Evolutionary conservation across 179 eudicot genomes (phyloP).

Genomic region (Spinacia oleracea): DNA sequence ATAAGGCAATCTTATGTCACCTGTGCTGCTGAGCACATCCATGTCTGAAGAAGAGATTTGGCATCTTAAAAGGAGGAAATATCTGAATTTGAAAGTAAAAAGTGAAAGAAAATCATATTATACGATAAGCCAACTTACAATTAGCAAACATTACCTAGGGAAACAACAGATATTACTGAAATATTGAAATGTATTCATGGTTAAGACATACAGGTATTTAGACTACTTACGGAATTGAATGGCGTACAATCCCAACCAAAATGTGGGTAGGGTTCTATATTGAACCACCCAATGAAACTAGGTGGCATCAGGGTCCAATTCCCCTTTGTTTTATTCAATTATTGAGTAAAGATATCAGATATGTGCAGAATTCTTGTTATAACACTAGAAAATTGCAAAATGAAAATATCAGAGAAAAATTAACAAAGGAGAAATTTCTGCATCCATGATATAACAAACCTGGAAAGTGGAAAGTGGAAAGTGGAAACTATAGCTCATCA

Average conservation of each 20-base stretch:
- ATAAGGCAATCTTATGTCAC: too few relatives aligned
- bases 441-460: not conserved
- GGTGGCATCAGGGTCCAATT: not conserved
- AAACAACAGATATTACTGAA: too few relatives aligned
- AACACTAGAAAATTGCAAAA: not conserved
- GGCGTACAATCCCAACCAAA: not conserved
- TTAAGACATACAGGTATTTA: not conserved
- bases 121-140: not conserved
- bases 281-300: not conserved
- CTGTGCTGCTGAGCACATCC: too few relatives aligned
- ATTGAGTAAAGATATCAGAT: too few relatives aligned
- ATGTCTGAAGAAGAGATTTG: too few relatives aligned
- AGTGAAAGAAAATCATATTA: too few relatives aligned
- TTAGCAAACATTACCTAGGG: not conserved
- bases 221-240: not conserved
- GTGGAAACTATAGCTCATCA: not conserved
- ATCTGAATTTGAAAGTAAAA: too few relatives aligned
- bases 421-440: not conserved
- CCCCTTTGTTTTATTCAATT: not conserved
- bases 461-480: not conserved
- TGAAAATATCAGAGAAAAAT: not conserved
- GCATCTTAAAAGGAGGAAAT: too few relatives aligned
- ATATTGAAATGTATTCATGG: too few relatives aligned
- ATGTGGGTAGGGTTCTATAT: not conserved
- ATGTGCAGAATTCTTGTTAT: not conserved